Percentiles rank a stretch among this genome's conserved stretches.
Conservation (phyloP, 2,329 filamentous ascomycete genomes). For the Hypoxylon rubiginosum region DNA sequence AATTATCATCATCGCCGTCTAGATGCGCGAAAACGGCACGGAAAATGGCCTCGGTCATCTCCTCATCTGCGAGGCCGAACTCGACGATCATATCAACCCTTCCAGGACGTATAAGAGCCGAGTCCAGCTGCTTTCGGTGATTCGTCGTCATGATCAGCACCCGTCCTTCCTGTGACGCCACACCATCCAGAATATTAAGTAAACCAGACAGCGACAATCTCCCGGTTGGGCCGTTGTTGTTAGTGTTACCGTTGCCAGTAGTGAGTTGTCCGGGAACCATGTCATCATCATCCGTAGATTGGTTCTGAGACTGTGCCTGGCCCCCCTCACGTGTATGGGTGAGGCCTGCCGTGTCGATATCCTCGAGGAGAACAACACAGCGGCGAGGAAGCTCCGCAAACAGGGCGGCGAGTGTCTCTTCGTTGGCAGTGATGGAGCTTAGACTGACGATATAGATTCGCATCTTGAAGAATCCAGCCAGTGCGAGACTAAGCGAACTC, state of each 20-base stretch:
- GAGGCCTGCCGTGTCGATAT: slow-evolving; percentile 80
- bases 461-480: slow-evolving; percentile 78
- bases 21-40: slow-evolving; percentile 68
- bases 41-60: slow-evolving; percentile 69
- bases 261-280: slow-evolving; percentile 54
- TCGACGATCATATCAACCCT: slow-evolving; percentile 72
- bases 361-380: slow-evolving; percentile 81
- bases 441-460: slow-evolving; percentile 80
- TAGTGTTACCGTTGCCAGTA: slow-evolving; percentile 48
- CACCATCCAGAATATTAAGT: slow-evolving; percentile 85
- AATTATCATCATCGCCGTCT: slow-evolving; percentile 60
- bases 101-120: slow-evolving; percentile 72
- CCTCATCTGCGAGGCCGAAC: slow-evolving; percentile 67
- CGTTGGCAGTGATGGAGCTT: slow-evolving; percentile 71
- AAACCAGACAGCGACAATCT: slow-evolving; percentile 80
- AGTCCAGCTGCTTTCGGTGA: slow-evolving; percentile 71
- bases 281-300: slow-evolving; percentile 40
- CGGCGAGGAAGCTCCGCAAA: slow-evolving; percentile 76
- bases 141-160: slow-evolving; percentile 77
- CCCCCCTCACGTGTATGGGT: slow-evolving; percentile 68
- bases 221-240: slow-evolving; percentile 42
- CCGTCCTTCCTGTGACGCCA: slow-evolving; percentile 73
- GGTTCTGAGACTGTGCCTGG: slow-evolving; percentile 33
- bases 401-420: slow-evolving; percentile 73
- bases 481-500: slow-evolving; percentile 76